phyloP scores from a whole-genome alignment of 2,329 filamentous ascomycete genomes.

The Hymenotorrendiella dingleyae region DNA sequence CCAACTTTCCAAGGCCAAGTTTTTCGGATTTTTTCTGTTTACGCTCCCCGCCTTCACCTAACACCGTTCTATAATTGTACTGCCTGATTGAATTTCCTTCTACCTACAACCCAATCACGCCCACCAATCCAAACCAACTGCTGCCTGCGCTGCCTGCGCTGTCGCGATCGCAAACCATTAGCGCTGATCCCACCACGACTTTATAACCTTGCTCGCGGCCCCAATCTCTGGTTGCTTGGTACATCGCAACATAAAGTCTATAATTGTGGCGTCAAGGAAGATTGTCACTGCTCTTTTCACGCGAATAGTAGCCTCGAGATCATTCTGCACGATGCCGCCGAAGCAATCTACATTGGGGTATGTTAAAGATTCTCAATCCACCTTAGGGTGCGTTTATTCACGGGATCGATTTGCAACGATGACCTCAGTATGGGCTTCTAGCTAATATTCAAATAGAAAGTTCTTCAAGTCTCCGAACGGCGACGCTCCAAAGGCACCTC shows the following conservation, averaged over 20 bases:
- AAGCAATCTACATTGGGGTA: constrained; percentile 81
- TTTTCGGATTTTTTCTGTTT: no score
- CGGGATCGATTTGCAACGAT: constrained; percentile 14
- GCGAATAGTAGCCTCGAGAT: constrained; percentile 14
- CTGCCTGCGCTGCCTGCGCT: not conserved
- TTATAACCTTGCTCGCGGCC: no score
- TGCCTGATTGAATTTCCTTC: no score
- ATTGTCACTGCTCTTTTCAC: constrained; percentile 11
- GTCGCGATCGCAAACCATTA: not conserved
- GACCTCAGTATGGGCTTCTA: constrained; percentile 1
- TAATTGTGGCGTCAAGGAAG: constrained; percentile 28
- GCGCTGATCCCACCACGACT: not conserved
- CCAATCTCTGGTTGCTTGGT: no score
- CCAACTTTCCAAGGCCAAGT: no score
- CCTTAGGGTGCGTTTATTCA: constrained; percentile 56
- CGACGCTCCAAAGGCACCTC: constrained; percentile 42
- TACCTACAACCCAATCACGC: not conserved
- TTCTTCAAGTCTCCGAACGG: constrained; percentile 72
- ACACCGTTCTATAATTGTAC: no score
- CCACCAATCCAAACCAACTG: not conserved
- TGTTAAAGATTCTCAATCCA: constrained; percentile 68
- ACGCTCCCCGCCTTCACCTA: no score
- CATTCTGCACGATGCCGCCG: constrained; percentile 28
- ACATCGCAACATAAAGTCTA: no score
- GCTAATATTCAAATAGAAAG: constrained; percentile 52